Conservation (phyloP, 2,329 filamentous ascomycete genomes). For the Epichloe scottii region DNA sequence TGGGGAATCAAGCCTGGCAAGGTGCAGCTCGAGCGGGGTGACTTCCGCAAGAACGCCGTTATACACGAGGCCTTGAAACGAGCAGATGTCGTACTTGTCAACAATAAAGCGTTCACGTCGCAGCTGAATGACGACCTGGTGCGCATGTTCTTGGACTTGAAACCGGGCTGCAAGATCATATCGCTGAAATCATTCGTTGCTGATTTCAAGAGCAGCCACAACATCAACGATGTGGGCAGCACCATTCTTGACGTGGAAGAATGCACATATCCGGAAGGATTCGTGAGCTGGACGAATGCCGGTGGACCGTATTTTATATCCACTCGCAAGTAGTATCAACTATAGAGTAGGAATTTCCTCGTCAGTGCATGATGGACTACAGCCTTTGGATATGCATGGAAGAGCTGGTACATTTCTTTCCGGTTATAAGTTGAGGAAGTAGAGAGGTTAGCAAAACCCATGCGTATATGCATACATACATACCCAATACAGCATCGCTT, state of each 20-base stretch:
- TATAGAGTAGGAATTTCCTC: constrained; percentile 13
- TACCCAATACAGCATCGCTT: constrained; percentile 9
- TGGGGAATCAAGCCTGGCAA: constrained; percentile 78
- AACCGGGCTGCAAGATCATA: constrained; percentile 78
- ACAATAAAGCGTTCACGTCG: constrained; percentile 93
- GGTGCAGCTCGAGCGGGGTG: constrained; percentile 69
- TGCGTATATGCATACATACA: constrained; percentile 14
- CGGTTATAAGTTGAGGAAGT: neutral
- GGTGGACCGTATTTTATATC: constrained; percentile 83
- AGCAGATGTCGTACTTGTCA: constrained; percentile 92
- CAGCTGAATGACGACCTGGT: constrained; percentile 74
- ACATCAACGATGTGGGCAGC: constrained; percentile 65
- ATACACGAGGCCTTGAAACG: constrained; percentile 64
- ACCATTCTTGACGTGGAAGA: constrained; percentile 70
- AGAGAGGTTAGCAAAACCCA: constrained; percentile 11
- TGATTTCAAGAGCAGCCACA: constrained; percentile 62
- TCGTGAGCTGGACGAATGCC: constrained; percentile 85
- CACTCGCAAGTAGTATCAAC: constrained; percentile 47
- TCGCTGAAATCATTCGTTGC: constrained; percentile 87
- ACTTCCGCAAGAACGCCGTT: constrained; percentile 63
- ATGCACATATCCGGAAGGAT: constrained; percentile 47
- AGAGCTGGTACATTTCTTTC: neutral
- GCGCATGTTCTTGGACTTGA: constrained; percentile 85
- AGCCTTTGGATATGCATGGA: constrained; percentile 2
- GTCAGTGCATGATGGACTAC: constrained; percentile 15